These are phyloP conservation scores for Trichoderma polysporum DNA, from an alignment of 2,329 filamentous ascomycete genomes.

Conservation along the genomic window DNA sequence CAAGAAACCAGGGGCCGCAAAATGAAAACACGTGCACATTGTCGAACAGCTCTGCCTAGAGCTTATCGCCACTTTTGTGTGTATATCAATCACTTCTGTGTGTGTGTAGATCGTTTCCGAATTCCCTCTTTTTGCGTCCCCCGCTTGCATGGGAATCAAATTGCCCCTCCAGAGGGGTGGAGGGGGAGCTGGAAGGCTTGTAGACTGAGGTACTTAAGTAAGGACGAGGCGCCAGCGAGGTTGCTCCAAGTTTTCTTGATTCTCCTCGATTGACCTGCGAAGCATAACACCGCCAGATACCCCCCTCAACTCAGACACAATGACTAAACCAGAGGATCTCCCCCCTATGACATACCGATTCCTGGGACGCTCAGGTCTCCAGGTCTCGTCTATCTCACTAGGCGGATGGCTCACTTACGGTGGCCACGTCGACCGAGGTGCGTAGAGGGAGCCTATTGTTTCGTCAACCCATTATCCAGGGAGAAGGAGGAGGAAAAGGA, in stretches of 20 bases:
- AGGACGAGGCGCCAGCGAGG: background rate
- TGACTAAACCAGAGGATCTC: constrained; percentile 44
- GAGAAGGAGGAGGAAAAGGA: background rate
- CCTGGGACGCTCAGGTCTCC: constrained; percentile 68
- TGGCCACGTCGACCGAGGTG: constrained; percentile 67
- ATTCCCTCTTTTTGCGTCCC: background rate
- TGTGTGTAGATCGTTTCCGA: background rate
- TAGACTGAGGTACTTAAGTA: background rate
- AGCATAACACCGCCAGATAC: background rate
- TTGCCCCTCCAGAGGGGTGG: background rate
- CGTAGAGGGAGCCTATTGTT: constrained; percentile 24
- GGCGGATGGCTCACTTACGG: constrained; percentile 75
- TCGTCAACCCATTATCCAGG: too few relatives aligned
- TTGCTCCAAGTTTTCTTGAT: background rate
- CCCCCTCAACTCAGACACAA: constrained; percentile 25
- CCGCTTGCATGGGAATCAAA: background rate
- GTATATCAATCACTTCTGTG: background rate
- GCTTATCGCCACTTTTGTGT: background rate
- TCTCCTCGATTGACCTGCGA: background rate
- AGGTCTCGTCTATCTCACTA: constrained; percentile 71
- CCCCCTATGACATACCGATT: constrained; percentile 68
- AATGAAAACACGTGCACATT: background rate
- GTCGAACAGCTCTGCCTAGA: background rate
- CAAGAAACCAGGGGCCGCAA: background rate
- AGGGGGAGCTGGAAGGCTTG: background rate